A percentile compares a stretch with the other conserved stretches of the same genome.
phyloP scores from a whole-genome alignment of 202 grass and related monocot genomes.

The Cymbopogon flexuosus region DNA sequence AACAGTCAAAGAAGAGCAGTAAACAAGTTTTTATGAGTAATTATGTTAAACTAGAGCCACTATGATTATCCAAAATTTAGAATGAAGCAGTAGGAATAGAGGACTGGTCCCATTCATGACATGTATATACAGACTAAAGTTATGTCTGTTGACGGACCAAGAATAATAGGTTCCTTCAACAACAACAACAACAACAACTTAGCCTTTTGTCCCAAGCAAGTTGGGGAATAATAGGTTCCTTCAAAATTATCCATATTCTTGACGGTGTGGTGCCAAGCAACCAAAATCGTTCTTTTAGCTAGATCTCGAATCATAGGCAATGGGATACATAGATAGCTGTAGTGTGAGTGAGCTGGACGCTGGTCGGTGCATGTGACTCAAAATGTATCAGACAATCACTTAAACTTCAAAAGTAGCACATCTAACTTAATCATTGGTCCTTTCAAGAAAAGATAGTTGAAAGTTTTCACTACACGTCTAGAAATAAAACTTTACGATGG shows the following conservation, averaged over 20 bases:
- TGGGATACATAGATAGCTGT: neutral
- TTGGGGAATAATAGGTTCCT: no score
- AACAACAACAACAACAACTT: no score
- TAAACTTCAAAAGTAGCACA: conserved; percentile 2
- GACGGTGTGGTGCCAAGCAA: neutral
- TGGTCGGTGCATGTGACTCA: neutral
- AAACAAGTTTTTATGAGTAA: neutral
- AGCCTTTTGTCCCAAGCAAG: no score
- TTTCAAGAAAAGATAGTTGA: neutral
- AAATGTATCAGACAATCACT: neutral
- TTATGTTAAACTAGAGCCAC: neutral
- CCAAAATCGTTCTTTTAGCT: neutral
- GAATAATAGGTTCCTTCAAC: no score
- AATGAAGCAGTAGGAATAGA: no score
- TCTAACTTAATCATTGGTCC: neutral
- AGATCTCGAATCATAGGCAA: neutral
- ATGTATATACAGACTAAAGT: neutral
- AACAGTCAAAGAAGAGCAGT: neutral
- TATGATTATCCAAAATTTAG: neutral
- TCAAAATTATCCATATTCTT: neutral
- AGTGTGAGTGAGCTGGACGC: neutral
- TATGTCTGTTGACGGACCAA: neutral
- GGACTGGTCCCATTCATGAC: no score
- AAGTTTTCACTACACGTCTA: neutral
- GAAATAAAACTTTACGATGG: neutral